phyloP scores from a whole-genome alignment of 148 eudicot genomes.

The Vaccinium darrowii region DNA sequence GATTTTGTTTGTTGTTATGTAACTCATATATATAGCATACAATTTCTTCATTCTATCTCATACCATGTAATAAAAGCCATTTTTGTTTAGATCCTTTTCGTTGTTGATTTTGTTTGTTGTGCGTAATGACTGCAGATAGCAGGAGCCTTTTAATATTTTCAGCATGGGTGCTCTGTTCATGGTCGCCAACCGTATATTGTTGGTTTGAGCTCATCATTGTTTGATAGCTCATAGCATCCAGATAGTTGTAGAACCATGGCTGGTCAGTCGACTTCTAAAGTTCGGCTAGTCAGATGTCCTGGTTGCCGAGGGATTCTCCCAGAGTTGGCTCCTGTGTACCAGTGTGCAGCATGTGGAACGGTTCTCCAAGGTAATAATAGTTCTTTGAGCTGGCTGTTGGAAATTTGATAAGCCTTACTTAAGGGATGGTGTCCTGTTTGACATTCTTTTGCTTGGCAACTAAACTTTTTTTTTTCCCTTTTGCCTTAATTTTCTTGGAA shows the following conservation, averaged over 20 bases:
- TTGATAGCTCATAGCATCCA: slow-evolving; percentile 21
- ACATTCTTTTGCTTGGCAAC: neutral
- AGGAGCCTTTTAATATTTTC: slow-evolving; percentile 5
- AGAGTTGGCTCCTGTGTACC: slow-evolving; percentile 66
- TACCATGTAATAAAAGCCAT: neutral
- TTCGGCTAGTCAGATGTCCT: slow-evolving; percentile 78
- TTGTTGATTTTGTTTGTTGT: neutral
- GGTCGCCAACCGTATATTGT: neutral
- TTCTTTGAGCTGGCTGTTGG: neutral
- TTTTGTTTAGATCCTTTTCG: neutral
- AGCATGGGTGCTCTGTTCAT: slow-evolving; percentile 7
- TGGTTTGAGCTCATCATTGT: slow-evolving; percentile 15
- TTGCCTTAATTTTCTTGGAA: neutral
- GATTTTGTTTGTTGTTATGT: neutral
- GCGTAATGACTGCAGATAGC: slow-evolving; percentile 3
- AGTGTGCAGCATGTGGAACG: slow-evolving; percentile 74
- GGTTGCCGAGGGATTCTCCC: slow-evolving; percentile 58
- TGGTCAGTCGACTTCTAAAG: slow-evolving; percentile 26
- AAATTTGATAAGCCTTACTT: neutral
- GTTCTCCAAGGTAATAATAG: slow-evolving; percentile 61
- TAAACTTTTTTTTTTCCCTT: neutral
- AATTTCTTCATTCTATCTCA: neutral
- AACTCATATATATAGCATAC: neutral
- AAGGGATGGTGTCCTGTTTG: neutral
- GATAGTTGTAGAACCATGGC: slow-evolving; percentile 38